phyloP scores from a whole-genome alignment of 164 flowering plant genomes.

The Vitis vinifera region ASM3070453v1 NC_081820.1:19767001-19767500 shows the following conservation, averaged over 20 bases:
- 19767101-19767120: too few species aligned
- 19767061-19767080: too few species aligned
- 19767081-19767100: too few species aligned
- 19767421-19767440: not conserved
- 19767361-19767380: not conserved
- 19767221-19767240: not conserved
- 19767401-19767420: not conserved
- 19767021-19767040: too few species aligned
- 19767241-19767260: constrained; percentile 31
- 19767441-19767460: constrained; percentile 81
- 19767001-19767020: too few species aligned
- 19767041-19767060: too few species aligned
- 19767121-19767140: too few species aligned
- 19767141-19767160: too few species aligned
- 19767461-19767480: constrained; percentile 86
- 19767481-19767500: constrained; percentile 16
- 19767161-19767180: too few species aligned
- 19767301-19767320: constrained; percentile 77
- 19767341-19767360: constrained; percentile 5
- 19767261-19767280: constrained; percentile 47
- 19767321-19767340: constrained; percentile 96
- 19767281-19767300: constrained; percentile 97
- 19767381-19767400: not conserved
- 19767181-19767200: too few species aligned
- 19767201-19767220: too few species aligned